Percentiles rank a stretch among this genome's conserved stretches.
phyloP scores from a whole-genome alignment of 192 early-diverging fungal genomes.

The Chytriomyces sp. region DNA sequence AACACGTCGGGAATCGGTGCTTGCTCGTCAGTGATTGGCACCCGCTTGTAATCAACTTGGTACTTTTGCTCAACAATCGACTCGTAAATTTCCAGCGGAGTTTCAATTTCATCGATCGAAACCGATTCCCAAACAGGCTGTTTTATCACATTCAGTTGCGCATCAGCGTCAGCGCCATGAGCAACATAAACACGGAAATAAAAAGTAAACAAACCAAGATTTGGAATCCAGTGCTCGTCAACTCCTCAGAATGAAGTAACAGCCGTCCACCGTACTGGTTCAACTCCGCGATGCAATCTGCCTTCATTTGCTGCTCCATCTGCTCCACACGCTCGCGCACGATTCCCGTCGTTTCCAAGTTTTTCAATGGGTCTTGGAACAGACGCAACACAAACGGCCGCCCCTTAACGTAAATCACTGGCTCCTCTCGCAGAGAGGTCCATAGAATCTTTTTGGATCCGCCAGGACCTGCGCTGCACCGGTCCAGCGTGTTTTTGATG shows the following conservation, averaged over 20 bases:
- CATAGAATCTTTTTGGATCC: conserved; percentile 55
- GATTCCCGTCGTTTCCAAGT: conserved; percentile 70
- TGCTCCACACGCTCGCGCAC: conserved; percentile 62
- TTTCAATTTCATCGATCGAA: conserved; percentile 55
- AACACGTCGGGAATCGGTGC: conserved; percentile 74
- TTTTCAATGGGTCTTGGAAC: conserved; percentile 68
- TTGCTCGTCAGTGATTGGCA: conserved; percentile 72
- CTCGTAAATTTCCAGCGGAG: conserved; percentile 62
- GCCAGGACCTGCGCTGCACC: conserved; percentile 57
- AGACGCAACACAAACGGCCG: conserved; percentile 65
- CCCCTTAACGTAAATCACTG: conserved; percentile 65
- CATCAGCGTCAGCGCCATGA: too few species aligned
- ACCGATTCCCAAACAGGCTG: conserved; percentile 66
- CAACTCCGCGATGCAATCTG: conserved; percentile 57
- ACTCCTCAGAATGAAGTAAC: conserved; percentile 65
- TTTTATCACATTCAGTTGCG: too few species aligned
- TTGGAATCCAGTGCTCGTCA: conserved; percentile 43
- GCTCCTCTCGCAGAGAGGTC: conserved; percentile 71
- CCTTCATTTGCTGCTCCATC: conserved; percentile 69
- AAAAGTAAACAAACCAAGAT: conserved; percentile 47
- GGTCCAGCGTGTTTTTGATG: conserved; percentile 51
- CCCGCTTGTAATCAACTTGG: conserved; percentile 61
- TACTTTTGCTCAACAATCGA: conserved; percentile 60
- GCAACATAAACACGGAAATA: neutral
- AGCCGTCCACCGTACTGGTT: conserved; percentile 56